phyloP scores from a whole-genome alignment of 2,329 filamentous ascomycete genomes.

The Clarireedia homoeocarpa region DNA sequence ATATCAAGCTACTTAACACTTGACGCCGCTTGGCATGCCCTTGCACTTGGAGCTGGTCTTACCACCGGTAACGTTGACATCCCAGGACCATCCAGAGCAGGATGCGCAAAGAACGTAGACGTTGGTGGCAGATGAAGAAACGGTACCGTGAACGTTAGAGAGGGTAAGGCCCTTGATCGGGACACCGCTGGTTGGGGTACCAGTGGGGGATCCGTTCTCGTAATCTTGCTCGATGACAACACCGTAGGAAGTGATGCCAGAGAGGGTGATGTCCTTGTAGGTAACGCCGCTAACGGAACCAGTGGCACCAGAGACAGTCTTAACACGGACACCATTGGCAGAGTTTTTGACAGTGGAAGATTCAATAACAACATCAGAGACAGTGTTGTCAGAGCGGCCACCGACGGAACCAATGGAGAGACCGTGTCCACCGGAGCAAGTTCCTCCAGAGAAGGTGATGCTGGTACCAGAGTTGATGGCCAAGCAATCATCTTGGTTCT shows the following conservation, averaged over 20 bases:
- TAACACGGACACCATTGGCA: constrained; percentile 39
- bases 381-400: constrained; percentile 45
- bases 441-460: constrained; percentile 25
- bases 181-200: constrained; percentile 31
- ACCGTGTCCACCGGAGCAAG: constrained; percentile 32
- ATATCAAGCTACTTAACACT: constrained; percentile 16
- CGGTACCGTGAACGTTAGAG: constrained; percentile 36
- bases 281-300: constrained; percentile 40
- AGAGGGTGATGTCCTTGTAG: constrained; percentile 45
- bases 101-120: constrained; percentile 47
- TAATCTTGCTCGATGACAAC: constrained; percentile 53
- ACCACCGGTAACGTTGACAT: constrained; percentile 43
- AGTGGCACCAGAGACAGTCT: constrained; percentile 32
- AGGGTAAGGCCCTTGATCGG: constrained; percentile 45
- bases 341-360: constrained; percentile 42
- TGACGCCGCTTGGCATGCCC: constrained; percentile 28
- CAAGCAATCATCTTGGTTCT: constrained; percentile 54
- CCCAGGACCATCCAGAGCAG: constrained; percentile 47
- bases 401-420: constrained; percentile 54
- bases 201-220: constrained; percentile 22
- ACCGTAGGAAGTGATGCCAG: constrained; percentile 35
- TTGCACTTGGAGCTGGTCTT: constrained; percentile 35
- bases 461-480: constrained; percentile 47
- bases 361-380: constrained; percentile 44
- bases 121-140: constrained; percentile 32